phyloP scores from a whole-genome alignment of 2,329 filamentous ascomycete species.

The Didymella keratinophila region DNA sequence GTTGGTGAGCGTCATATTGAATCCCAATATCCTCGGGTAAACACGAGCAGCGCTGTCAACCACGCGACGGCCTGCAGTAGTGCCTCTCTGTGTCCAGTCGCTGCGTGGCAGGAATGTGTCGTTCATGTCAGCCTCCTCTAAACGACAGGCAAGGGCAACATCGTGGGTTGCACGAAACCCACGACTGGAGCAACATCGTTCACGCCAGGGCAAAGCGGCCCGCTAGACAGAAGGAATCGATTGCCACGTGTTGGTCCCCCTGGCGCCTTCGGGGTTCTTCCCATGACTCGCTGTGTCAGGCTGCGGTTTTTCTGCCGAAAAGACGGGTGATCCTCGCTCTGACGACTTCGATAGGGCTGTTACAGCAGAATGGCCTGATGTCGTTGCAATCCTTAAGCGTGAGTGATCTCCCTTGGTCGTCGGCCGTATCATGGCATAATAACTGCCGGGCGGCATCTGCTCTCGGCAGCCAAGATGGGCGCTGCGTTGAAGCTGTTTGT shows the following conservation, averaged over 20 bases:
- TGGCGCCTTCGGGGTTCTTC: conserved; percentile 30
- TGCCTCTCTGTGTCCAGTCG: conserved; percentile 13
- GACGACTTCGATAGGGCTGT: conserved; percentile 21
- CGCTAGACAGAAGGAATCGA: conserved; percentile 40
- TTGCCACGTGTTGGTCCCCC: conserved; percentile 43
- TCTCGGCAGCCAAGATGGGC: conserved; percentile 20
- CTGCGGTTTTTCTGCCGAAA: conserved; percentile 29
- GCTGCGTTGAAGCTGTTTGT: conserved; percentile 15
- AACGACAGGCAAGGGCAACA: conserved; percentile 11
- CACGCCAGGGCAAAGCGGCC: conserved; percentile 41
- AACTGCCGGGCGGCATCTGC: conserved; percentile 29
- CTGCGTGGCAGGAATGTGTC: conserved; percentile 8
- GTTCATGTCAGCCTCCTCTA: conserved; percentile 7
- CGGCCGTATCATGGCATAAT: conserved; percentile 25
- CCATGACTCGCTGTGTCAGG: conserved; percentile 39
- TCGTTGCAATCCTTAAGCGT: conserved; percentile 16
- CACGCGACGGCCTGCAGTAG: conserved; percentile 28
- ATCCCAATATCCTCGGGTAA: conserved; percentile 24
- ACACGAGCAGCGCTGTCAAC: conserved; percentile 22
- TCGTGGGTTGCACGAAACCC: conserved; percentile 15
- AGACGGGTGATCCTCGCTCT: conserved; percentile 34
- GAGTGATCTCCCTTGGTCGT: conserved; percentile 3
- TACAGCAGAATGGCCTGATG: conserved; percentile 22
- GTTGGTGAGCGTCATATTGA: conserved; percentile 18
- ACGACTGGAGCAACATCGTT: conserved; percentile 29